Base-by-base conservation (phyloP, 805 yeast species). In the Candida coleopterorum region DNA sequence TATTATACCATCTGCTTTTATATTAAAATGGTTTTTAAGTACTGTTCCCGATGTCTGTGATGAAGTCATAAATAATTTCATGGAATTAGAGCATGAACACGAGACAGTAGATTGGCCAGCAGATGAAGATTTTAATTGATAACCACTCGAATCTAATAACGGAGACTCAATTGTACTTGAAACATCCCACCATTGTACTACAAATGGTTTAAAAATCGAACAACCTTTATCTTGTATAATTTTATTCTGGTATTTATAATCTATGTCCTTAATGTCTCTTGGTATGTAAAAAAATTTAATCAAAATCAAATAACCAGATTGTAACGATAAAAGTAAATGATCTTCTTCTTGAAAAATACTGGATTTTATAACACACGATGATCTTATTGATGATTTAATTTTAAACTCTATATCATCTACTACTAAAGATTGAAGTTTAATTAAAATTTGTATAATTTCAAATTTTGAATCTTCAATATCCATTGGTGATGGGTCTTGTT, bases 101-200 rank as follows among this genome's bases (percentile, higher is more conserved):
- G 72, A 51, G 0, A 68, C 68, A 23, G 60, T 60, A 0, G 70
- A 56, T 7, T 52, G 42, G 0, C 77, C 75, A 0, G 66, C 51
- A 0, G 52, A 32, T 38, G 72, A 74, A 0, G 71, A 48, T 1
- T 48, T 26, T 14, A 71, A 43, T 3, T 53, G 46, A 25, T 38
- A 38, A 3, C 70, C 69, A 2, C 31, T 25, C 3, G 38, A 32
- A 8, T 41, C 47, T 26, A 30, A 47, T 35, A 39, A 35, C 18
- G 45, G 46, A 23, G 32, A 23, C 16, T 33, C 25, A 30, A 23
- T 25, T 6, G 39, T 21, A 18, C 36, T 43, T 27, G 49, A 49
- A 23, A 50, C 42, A 38, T 56, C 62, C 77, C 77, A 72, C 76
- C 75, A 71, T 43, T 72, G 77, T 0, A 72, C 73, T 8, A 68